A percentile compares a stretch with the other conserved stretches of the same genome.
Evolutionary conservation across 2,329 filamentous ascomycete genomes (phyloP).

Genomic region (Herpotrichia juniperi): DNA sequence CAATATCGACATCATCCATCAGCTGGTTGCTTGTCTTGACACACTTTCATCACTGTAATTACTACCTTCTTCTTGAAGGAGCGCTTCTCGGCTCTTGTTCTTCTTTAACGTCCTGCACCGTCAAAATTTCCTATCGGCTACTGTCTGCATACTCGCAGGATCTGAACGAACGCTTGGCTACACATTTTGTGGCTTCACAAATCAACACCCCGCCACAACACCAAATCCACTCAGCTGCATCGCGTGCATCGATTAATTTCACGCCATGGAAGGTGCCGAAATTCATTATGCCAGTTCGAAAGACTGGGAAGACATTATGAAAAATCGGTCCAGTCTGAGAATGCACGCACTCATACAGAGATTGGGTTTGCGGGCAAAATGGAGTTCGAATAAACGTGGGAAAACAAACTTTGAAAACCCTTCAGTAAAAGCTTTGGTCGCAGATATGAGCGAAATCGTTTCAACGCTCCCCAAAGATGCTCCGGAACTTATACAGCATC

Average conservation of each 20-base stretch:
- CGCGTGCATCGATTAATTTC: not conserved
- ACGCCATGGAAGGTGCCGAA: slow-evolving; percentile 1
- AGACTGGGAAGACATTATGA: slow-evolving; percentile 46
- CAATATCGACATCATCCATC: not conserved
- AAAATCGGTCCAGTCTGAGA: slow-evolving; percentile 40
- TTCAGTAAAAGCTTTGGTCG: slow-evolving; percentile 40
- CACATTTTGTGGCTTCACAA: not conserved
- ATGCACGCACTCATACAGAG: slow-evolving; percentile 46
- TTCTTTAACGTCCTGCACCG: not conserved
- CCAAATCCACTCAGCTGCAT: not conserved
- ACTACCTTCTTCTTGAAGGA: not conserved
- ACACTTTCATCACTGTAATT: not conserved
- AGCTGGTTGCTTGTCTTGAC: not conserved
- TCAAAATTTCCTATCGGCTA: not conserved
- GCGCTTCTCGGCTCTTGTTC: not conserved
- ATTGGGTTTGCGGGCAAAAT: slow-evolving; percentile 41
- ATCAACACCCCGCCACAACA: not conserved
- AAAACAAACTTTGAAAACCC: slow-evolving; percentile 45
- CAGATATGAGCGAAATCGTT: slow-evolving; percentile 41
- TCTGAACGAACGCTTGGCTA: not conserved
- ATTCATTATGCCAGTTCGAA: slow-evolving; percentile 35
- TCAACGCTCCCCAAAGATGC: slow-evolving; percentile 40
- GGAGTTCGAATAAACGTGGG: slow-evolving; percentile 45
- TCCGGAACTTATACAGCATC: slow-evolving; percentile 35
- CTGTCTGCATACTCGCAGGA: not conserved